Evolutionary conservation across 768 basidiomycete species (phyloP), one percentile per base, ranked within the genome.

Genomic region (Boletus insuetus): DNA sequence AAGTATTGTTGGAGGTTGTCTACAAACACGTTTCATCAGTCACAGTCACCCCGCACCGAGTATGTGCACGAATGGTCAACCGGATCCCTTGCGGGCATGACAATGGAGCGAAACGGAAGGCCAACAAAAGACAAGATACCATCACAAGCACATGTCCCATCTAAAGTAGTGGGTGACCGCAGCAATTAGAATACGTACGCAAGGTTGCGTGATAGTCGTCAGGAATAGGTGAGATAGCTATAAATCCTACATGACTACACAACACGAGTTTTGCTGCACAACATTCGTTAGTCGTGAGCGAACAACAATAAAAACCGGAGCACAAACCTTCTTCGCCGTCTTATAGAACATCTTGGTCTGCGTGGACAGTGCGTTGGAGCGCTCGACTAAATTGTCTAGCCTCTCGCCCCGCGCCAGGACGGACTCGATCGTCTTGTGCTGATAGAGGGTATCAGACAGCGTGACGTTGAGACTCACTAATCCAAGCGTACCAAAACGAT

Each of bases 391-490:
- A 70, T 92, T 92, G 72, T 98, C 94, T 43, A 99, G 79, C 75
- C 93, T 94, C 82, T 98, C 96, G 42, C 97, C 97, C 13, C 97
- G 85, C 70, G 95, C 86, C 40, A 99, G 80, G 11, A 99, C 95
- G 4, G 91, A 92, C 69, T 99, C 97, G 65, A 99, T 99, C 29
- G 97, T 99, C 80, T 98, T 98, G 79, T 98, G 97, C 95, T 98
- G 67, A 55, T 35, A 41, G 14, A 45, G 13, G 6, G 40, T 19
- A 49, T 60, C 38, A 59, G 31, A 37, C 5, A 29, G 46, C 45
- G 17, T n/a, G 19, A 4, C 10, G 26, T 10, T 0, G 9, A 46
- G 1, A 17, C 22, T n/a, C 20, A 24, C 16, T 9, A 8, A 16
- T 37, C 22, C 24, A 16, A 29, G 78, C 90, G 56, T 64, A 96